These are phyloP conservation scores for Irpex sp. DNA, from an alignment of 1,284 basidiomycete genomes.

Conservation along the genomic window DNA sequence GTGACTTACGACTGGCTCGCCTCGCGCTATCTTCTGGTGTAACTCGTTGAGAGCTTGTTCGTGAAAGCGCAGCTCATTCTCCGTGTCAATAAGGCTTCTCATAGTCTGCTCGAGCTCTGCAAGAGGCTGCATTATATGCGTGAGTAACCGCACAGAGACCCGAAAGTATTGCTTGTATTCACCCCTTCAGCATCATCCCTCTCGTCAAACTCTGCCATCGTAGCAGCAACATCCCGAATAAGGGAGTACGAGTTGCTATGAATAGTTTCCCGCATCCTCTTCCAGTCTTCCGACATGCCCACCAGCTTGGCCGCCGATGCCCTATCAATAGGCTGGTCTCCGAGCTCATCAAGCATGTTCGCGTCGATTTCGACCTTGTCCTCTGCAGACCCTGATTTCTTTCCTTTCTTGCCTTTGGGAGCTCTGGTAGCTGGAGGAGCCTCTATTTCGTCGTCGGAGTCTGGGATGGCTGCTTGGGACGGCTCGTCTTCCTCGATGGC, in stretches of 20 bases:
- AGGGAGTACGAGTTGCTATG: constrained; percentile 40
- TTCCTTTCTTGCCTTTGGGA: constrained; percentile 40
- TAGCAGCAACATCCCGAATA: constrained; percentile 52
- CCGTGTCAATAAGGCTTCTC: constrained; percentile 63
- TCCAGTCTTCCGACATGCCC: constrained; percentile 61
- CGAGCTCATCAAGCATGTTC: constrained; percentile 42
- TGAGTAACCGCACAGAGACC: neutral
- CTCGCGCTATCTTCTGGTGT: constrained; percentile 48
- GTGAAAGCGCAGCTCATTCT: constrained; percentile 54
- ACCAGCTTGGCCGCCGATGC: constrained; percentile 46
- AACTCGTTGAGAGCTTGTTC: constrained; percentile 52
- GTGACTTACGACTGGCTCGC: constrained; percentile 53
- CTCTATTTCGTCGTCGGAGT: constrained; percentile 36
- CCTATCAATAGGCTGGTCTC: constrained; percentile 56
- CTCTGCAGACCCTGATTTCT: constrained; percentile 31
- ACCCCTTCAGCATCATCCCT: constrained; percentile 53
- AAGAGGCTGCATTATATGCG: constrained; percentile 40
- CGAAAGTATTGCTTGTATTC: constrained; percentile 7
- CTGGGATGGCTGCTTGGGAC: constrained; percentile 34
- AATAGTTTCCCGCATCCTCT: constrained; percentile 42
- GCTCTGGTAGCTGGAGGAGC: constrained; percentile 24
- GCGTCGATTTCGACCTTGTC: constrained; percentile 32
- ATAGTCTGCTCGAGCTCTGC: constrained; percentile 58
- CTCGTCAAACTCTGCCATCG: constrained; percentile 60
- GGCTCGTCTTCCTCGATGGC: constrained; percentile 52